Conservation (phyloP, 805 yeast genomes). For the Sungouiella blattae region DNA sequence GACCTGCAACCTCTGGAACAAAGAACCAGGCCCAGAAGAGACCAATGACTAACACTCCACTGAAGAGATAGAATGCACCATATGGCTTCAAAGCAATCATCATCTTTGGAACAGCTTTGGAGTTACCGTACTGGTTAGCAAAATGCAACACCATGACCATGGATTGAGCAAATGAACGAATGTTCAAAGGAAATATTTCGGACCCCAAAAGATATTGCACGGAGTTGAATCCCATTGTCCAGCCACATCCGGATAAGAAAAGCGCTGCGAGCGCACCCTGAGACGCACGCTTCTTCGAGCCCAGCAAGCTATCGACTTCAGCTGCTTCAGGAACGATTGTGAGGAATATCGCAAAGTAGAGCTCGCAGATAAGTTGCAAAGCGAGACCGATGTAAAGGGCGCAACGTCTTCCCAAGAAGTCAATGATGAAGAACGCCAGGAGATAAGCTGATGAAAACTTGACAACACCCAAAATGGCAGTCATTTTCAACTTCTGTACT, state of each 20-base stretch:
- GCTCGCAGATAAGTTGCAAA: slow-evolving; percentile 39
- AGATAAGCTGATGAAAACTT: slow-evolving; percentile 48
- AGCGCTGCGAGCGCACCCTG: slow-evolving; percentile 49
- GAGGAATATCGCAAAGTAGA: slow-evolving; percentile 48
- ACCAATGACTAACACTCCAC: slow-evolving; percentile 40
- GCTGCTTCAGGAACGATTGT: slow-evolving; percentile 44
- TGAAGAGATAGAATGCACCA: slow-evolving; percentile 53
- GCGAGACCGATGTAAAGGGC: slow-evolving; percentile 47
- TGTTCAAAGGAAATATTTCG: slow-evolving; percentile 51
- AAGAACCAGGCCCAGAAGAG: slow-evolving; percentile 47
- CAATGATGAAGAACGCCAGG: slow-evolving; percentile 52
- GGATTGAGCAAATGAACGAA: slow-evolving; percentile 48
- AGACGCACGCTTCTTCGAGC: slow-evolving; percentile 35
- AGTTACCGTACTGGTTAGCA: slow-evolving; percentile 54
- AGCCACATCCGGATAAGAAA: slow-evolving; percentile 50
- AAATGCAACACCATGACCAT: slow-evolving; percentile 54
- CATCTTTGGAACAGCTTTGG: slow-evolving; percentile 54
- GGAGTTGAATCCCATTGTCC: slow-evolving; percentile 59
- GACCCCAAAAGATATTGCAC: slow-evolving; percentile 54
- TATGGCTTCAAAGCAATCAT: slow-evolving; percentile 40
- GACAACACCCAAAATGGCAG: slow-evolving; percentile 52
- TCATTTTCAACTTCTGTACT: slow-evolving; percentile 41
- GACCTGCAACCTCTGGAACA: slow-evolving; percentile 48
- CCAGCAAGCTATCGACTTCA: slow-evolving; percentile 23
- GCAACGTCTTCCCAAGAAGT: slow-evolving; percentile 49